Conservation (phyloP, 2,329 filamentous ascomycete genomes). For the Monilinia fructicola region DNA sequence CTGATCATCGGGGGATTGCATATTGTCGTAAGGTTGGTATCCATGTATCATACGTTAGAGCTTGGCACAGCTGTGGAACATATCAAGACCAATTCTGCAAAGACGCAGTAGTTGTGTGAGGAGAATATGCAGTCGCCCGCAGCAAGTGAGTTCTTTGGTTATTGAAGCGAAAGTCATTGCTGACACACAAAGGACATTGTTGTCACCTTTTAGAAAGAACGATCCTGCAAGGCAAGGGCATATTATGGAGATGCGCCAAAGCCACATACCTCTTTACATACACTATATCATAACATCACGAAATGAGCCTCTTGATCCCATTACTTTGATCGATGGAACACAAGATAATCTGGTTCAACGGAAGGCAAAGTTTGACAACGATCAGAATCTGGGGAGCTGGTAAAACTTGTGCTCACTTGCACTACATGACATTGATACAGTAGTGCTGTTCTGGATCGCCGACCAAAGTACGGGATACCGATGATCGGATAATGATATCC, state of each 20-base stretch:
- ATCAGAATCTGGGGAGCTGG: conserved; percentile 21
- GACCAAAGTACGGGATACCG: conserved; percentile 23
- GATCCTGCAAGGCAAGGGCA: conserved; percentile 21
- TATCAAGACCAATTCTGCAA: conserved; percentile 21
- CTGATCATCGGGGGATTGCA: conserved; percentile 23
- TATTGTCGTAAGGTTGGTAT: conserved; percentile 15
- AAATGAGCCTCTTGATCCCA: conserved; percentile 8
- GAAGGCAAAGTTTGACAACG: conserved; percentile 10
- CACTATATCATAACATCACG: neutral
- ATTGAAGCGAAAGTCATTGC: conserved; percentile 14
- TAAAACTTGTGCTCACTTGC: conserved; percentile 19
- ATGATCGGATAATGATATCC: conserved; percentile 7
- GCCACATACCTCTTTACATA: conserved; percentile 20
- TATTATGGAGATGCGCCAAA: neutral
- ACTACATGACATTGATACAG: conserved; percentile 19
- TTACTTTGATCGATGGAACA: conserved; percentile 7
- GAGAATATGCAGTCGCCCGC: conserved; percentile 19
- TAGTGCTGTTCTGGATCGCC: conserved; percentile 17
- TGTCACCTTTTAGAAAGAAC: conserved; percentile 13
- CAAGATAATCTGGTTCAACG: conserved; percentile 6
- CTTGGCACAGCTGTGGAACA: conserved; percentile 23
- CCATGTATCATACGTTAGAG: conserved; percentile 24
- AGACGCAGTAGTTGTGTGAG: conserved; percentile 20
- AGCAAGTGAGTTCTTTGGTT: conserved; percentile 4
- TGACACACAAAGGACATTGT: conserved; percentile 16